Percentiles rank a stretch among this genome's conserved stretches.
phyloP scores from a whole-genome alignment of 2,329 filamentous ascomycete species.

The Aspergillus versicolor region DNA sequence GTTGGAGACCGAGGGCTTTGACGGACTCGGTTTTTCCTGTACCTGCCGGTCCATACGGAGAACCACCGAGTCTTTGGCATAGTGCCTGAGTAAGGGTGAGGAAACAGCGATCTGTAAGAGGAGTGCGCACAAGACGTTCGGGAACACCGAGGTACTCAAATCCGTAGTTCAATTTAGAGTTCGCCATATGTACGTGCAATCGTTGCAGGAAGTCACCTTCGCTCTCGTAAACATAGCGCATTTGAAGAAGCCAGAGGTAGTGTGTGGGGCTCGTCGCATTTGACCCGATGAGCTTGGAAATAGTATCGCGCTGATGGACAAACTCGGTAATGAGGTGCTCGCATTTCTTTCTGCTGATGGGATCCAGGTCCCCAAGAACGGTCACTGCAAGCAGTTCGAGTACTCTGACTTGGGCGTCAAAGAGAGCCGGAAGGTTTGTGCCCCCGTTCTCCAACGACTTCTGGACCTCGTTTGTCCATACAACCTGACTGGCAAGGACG shows the following conservation, averaged over 20 bases:
- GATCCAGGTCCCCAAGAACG: slow-evolving; percentile 83
- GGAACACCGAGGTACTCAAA: slow-evolving; percentile 98
- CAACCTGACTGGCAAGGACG: slow-evolving; percentile 88
- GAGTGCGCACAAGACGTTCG: slow-evolving; percentile 92
- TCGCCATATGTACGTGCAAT: slow-evolving; percentile 92
- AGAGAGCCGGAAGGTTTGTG: slow-evolving; percentile 65
- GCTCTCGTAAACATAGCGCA: slow-evolving; percentile 88
- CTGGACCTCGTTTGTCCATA: slow-evolving; percentile 88
- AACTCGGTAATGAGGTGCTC: slow-evolving; percentile 99
- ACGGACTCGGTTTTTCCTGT: slow-evolving; percentile 99
- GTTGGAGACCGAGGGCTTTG: slow-evolving; percentile 92
- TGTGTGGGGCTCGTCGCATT: slow-evolving; percentile 75
- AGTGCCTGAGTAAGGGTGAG: slow-evolving; percentile 94
- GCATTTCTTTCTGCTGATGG: slow-evolving; percentile 90
- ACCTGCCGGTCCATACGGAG: slow-evolving; percentile 93
- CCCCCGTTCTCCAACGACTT: slow-evolving; percentile 72
- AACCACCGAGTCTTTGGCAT: slow-evolving; percentile 91
- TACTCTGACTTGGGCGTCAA: slow-evolving; percentile 79
- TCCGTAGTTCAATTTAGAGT: slow-evolving; percentile 90
- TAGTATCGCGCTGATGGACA: slow-evolving; percentile 92
- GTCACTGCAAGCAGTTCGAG: slow-evolving; percentile 83
- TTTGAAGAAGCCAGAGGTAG: slow-evolving; percentile 91
- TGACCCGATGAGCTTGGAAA: slow-evolving; percentile 77
- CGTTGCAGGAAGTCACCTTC: slow-evolving; percentile 81
- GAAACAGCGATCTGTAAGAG: slow-evolving; percentile 97